Conservation (phyloP, 371 early-diverging fungal genomes). For the Conidiobolus incongruus region DNA sequence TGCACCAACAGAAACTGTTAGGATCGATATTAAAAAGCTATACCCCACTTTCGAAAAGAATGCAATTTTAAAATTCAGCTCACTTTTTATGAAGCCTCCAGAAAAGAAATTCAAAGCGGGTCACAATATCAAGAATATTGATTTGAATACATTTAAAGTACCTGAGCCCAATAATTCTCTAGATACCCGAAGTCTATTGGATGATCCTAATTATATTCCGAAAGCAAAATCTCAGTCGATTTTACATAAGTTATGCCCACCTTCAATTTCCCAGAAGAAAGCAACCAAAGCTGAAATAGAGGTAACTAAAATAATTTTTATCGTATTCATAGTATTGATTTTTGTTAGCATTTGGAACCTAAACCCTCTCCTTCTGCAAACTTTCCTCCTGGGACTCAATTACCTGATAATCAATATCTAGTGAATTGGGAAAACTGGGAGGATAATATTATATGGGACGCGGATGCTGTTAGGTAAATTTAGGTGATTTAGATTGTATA, state of each 20-base stretch:
- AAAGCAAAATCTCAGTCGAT: neutral
- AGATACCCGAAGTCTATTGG: constrained; percentile 6
- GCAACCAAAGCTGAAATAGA: constrained; percentile 1
- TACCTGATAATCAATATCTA: constrained; percentile 19
- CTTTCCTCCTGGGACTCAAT: constrained; percentile 9
- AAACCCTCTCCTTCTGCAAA: constrained; percentile 7
- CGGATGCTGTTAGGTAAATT: constrained; percentile 8
- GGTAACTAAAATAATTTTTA: neutral
- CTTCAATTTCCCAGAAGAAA: constrained; percentile 7
- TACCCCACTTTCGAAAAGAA: constrained; percentile 40
- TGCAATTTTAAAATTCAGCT: constrained; percentile 36
- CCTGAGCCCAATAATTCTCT: neutral
- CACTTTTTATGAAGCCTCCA: constrained; percentile 24
- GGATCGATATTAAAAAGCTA: constrained; percentile 21
- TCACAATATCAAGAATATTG: neutral
- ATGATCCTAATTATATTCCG: constrained; percentile 9
- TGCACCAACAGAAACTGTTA: constrained; percentile 3
- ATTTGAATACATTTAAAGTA: neutral
- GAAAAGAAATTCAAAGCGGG: neutral
- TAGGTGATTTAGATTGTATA: neutral
- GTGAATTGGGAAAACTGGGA: constrained; percentile 66
- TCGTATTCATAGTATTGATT: too few species aligned
- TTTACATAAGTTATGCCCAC: neutral
- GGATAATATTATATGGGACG: constrained; percentile 58
- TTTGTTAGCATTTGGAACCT: neutral